A percentile compares a stretch with the other conserved stretches of the same genome.
These are phyloP conservation scores for Myrica gale DNA, from an alignment of 306 rosid species.

Conservation along the genomic window DNA sequence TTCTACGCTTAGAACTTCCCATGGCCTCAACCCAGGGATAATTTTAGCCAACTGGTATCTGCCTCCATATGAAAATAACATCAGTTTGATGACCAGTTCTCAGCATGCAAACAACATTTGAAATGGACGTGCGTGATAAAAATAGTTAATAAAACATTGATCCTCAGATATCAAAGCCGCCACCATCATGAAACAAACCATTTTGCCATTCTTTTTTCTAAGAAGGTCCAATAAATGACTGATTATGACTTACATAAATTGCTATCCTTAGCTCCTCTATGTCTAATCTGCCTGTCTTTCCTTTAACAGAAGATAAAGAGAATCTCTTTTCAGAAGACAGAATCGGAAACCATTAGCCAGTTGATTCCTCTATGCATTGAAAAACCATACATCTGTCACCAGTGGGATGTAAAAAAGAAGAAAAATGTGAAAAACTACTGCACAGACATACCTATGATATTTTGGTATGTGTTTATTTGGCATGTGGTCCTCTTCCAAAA, in stretches of 20 bases:
- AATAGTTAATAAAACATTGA: neutral
- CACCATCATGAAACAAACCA: neutral
- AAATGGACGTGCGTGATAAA: neutral
- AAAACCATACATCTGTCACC: neutral
- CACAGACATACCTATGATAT: conserved; percentile 62
- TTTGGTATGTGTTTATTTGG: conserved; percentile 90
- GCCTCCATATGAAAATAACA: conserved; percentile 16
- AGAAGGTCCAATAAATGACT: neutral
- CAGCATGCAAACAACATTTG: neutral
- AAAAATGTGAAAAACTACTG: neutral
- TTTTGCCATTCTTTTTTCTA: neutral
- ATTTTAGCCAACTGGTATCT: conserved; percentile 56
- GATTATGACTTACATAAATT: neutral
- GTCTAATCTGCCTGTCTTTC: neutral
- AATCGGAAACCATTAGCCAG: neutral
- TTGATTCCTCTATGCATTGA: neutral
- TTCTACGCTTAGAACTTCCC: conserved; percentile 94
- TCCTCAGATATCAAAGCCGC: neutral
- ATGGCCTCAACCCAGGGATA: conserved; percentile 89
- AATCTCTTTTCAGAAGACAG: neutral
- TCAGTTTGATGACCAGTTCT: neutral
- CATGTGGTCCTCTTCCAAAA: conserved; percentile 50
- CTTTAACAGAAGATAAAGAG: neutral
- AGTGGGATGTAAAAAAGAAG: neutral
- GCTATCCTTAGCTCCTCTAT: neutral